Evolutionary conservation across 192 early-diverging fungal species (phyloP).

Genomic region (Dimargaris verticillata): DNA sequence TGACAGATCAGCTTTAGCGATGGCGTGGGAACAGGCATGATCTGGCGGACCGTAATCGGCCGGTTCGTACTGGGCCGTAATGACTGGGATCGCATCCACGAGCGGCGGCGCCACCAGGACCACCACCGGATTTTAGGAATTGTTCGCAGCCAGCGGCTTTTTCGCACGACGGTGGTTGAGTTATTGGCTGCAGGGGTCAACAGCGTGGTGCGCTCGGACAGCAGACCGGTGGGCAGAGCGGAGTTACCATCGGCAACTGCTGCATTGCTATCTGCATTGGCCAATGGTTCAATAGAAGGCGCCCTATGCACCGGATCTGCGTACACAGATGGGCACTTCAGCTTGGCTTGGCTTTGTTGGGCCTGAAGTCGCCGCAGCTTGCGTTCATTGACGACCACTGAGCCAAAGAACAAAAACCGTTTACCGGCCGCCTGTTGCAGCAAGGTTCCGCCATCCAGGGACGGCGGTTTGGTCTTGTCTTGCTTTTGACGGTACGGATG

Average conservation of each 20-base stretch:
- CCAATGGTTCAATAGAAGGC: too few species aligned
- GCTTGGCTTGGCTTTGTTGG: too few species aligned
- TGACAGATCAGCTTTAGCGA: neutral
- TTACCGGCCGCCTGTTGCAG: conserved; percentile 6
- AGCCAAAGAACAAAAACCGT: neutral
- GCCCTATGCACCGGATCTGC: conserved; percentile 7
- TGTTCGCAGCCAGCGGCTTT: too few species aligned
- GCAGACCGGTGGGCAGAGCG: conserved; percentile 11
- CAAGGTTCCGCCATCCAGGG: conserved; percentile 11
- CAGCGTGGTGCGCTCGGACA: conserved; percentile 13
- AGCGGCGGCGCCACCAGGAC: too few species aligned
- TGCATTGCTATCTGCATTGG: too few species aligned
- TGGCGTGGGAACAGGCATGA: neutral
- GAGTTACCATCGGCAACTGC: too few species aligned
- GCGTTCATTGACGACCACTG: neutral
- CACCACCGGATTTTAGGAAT: too few species aligned
- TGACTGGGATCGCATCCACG: too few species aligned
- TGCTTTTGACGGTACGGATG: conserved; percentile 1
- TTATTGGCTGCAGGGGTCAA: neutral
- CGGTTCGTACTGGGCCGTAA: too few species aligned
- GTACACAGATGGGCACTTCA: conserved; percentile 12
- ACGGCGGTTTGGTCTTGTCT: conserved; percentile 5
- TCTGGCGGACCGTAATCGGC: neutral
- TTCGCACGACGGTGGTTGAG: neutral
- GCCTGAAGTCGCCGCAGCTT: conserved; percentile 12